A percentile compares a stretch with the other conserved stretches of the same genome.
Evolutionary conservation across 2,329 filamentous ascomycete species (phyloP).

Genomic region (Aspergillus sp.): DNA sequence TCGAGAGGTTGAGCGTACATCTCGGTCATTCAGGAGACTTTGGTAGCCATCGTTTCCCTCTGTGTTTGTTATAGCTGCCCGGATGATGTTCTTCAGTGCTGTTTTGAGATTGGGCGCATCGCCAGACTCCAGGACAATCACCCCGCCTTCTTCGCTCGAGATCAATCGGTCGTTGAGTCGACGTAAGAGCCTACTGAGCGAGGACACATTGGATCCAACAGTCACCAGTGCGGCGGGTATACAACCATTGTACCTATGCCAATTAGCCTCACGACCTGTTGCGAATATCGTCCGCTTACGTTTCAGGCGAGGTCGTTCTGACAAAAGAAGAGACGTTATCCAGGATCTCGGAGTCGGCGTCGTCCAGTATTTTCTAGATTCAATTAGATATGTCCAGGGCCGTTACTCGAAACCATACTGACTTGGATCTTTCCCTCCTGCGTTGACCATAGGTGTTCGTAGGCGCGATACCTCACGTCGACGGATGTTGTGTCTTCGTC

Average conservation of each 20-base stretch:
- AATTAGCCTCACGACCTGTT: neutral
- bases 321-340: conserved; percentile 31
- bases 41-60: conserved; percentile 32
- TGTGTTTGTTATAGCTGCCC: conserved; percentile 29
- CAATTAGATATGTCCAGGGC: conserved; percentile 5
- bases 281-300: conserved; percentile 17
- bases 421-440: conserved; percentile 34
- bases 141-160: conserved; percentile 21
- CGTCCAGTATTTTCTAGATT: conserved; percentile 24
- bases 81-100: conserved; percentile 38
- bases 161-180: conserved; percentile 27
- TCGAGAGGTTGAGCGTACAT: conserved; percentile 22
- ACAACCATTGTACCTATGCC: conserved; percentile 26
- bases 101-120: conserved; percentile 39
- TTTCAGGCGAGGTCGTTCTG: conserved; percentile 22
- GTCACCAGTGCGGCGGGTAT: conserved; percentile 36
- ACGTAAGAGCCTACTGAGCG: conserved; percentile 28
- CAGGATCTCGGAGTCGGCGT: conserved; percentile 32
- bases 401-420: conserved; percentile 3
- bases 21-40: conserved; percentile 28
- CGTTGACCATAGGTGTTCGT: conserved; percentile 30
- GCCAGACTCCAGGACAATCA: conserved; percentile 35
- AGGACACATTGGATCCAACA: conserved; percentile 35
- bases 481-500: conserved; percentile 25
- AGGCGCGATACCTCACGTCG: conserved; percentile 27